Evolutionary conservation across 345 rosid species (phyloP).

Genomic region (Ailanthus altissimus): DNA sequence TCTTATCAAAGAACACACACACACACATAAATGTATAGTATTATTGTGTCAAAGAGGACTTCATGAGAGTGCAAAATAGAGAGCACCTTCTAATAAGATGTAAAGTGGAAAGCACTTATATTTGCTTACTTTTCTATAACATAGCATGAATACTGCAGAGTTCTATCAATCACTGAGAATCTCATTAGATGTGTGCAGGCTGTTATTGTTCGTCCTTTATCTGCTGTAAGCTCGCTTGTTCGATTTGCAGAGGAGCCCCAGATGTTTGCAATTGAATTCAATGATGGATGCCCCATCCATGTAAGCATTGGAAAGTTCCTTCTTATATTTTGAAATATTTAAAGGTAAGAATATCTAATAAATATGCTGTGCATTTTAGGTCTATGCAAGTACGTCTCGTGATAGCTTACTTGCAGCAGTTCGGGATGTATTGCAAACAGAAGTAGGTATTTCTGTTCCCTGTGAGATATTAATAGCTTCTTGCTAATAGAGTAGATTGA

Average conservation of each 20-base stretch:
- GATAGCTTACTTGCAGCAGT: constrained; percentile 95
- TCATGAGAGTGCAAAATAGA: neutral
- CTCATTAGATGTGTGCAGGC: constrained; percentile 97
- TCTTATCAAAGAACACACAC: neutral
- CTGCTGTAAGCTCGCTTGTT: constrained; percentile 85
- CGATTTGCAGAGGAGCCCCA: constrained; percentile 99
- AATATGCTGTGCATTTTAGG: constrained; percentile 48
- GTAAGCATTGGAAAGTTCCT: constrained; percentile 48
- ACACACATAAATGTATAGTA: neutral
- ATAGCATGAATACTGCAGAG: constrained; percentile 11
- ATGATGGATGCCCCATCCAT: constrained; percentile 94
- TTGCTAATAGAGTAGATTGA: neutral
- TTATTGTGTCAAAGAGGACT: neutral
- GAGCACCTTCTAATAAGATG: neutral
- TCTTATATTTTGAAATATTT: constrained; percentile 18
- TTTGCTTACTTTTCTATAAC: neutral
- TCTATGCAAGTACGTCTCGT: constrained; percentile 92
- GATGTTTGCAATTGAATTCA: constrained; percentile 96
- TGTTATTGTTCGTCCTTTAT: constrained; percentile 89
- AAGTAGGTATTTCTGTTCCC: constrained; percentile 62
- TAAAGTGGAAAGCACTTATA: neutral
- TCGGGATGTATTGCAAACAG: constrained; percentile 94
- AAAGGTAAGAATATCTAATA: constrained; percentile 30
- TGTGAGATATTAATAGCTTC: constrained; percentile 26
- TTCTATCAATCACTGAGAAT: constrained; percentile 62